These are phyloP conservation scores for Vachellia collinsii DNA, from an alignment of 306 rosid genomes.

Conservation along the genomic window DNA sequence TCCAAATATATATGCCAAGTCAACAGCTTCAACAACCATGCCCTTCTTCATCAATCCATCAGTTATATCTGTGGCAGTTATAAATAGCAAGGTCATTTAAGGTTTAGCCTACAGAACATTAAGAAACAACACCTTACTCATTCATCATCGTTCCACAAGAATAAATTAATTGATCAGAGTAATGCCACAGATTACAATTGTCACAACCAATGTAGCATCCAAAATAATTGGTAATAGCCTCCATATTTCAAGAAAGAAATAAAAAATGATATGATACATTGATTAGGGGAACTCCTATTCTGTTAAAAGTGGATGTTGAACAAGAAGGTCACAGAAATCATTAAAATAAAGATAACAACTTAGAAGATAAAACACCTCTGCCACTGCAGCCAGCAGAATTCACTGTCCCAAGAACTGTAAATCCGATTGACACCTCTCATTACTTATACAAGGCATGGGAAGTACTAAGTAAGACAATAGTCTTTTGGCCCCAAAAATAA, in stretches of 20 bases:
- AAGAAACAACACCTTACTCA: slow-evolving; percentile 30
- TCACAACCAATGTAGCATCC: slow-evolving; percentile 14
- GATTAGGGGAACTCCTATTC: background rate
- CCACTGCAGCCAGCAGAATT: background rate
- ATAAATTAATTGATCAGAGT: background rate
- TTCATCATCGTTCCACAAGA: slow-evolving; percentile 5
- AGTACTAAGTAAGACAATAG: background rate
- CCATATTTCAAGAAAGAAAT: background rate
- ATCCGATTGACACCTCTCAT: slow-evolving; percentile 2
- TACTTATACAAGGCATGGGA: slow-evolving; percentile 2
- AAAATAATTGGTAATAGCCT: slow-evolving; percentile 11
- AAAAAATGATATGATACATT: background rate
- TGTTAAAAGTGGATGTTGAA: background rate
- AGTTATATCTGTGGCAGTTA: slow-evolving; percentile 46
- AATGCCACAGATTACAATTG: background rate
- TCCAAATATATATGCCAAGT: slow-evolving; percentile 62
- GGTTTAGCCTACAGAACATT: slow-evolving; percentile 15
- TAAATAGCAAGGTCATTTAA: slow-evolving; percentile 17
- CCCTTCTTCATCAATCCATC: slow-evolving; percentile 52
- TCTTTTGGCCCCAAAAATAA: slow-evolving; percentile 10
- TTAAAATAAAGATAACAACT: background rate
- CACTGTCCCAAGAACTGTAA: background rate
- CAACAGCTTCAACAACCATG: slow-evolving; percentile 52
- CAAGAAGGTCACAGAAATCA: background rate
- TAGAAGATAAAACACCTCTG: background rate